phyloP scores from a whole-genome alignment of 805 yeast species.

The Candida dendrica region DNA sequence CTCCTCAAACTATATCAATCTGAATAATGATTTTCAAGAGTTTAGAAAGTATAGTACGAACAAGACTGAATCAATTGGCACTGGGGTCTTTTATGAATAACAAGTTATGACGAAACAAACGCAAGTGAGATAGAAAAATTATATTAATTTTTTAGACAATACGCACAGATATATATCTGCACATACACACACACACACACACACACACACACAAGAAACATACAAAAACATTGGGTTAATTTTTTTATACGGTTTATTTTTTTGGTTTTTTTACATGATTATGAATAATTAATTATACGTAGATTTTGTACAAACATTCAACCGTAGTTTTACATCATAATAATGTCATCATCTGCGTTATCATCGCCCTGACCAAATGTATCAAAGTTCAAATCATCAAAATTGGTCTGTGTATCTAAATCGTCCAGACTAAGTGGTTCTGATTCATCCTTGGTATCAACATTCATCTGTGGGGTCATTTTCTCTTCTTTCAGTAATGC shows the following conservation, averaged over 20 bases:
- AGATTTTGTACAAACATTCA: too few relatives aligned
- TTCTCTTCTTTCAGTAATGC: not conserved
- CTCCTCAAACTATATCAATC: slow-evolving; percentile 11
- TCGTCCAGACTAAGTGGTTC: slow-evolving; percentile 4
- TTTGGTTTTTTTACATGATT: too few relatives aligned
- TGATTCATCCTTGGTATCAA: not conserved
- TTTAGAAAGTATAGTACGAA: not conserved
- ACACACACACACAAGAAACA: not conserved
- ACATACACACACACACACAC: too few relatives aligned
- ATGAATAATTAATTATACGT: too few relatives aligned
- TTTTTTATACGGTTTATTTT: too few relatives aligned
- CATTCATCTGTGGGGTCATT: not conserved
- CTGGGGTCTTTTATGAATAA: not conserved
- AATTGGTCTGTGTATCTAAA: slow-evolving; percentile 2
- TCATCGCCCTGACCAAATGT: slow-evolving; percentile 5
- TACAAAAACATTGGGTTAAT: too few relatives aligned
- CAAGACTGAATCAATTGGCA: not conserved
- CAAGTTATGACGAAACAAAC: too few relatives aligned
- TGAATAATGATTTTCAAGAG: slow-evolving; percentile 6
- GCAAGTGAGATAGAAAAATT: too few relatives aligned
- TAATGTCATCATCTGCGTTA: not conserved
- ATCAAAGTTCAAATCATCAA: slow-evolving; percentile 9
- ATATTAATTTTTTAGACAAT: too few relatives aligned
- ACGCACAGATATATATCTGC: too few relatives aligned
- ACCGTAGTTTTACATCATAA: not conserved